These are phyloP conservation scores for Neonectria coccinea DNA, from an alignment of 2,329 filamentous ascomycete species.

Conservation along the genomic window DNA sequence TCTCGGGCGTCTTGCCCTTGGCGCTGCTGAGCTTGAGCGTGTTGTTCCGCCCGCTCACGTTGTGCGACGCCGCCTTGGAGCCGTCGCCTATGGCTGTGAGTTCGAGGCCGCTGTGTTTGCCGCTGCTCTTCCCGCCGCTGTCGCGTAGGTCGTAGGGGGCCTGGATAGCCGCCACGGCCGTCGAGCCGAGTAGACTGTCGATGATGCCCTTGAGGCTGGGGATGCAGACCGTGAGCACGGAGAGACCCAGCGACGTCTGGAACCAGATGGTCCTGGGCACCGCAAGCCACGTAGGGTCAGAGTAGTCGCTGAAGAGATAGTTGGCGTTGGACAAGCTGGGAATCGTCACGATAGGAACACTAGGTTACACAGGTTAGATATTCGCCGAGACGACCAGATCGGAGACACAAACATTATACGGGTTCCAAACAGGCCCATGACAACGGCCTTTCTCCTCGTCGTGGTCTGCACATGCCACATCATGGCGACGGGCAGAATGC, in stretches of 20 bases:
- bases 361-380: slow-evolving; percentile 2
- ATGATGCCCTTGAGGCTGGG: slow-evolving; percentile 42
- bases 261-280: slow-evolving; percentile 38
- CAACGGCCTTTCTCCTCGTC: slow-evolving; percentile 31
- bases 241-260: slow-evolving; percentile 36
- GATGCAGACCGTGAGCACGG: slow-evolving; percentile 41
- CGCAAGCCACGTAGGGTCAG: slow-evolving; percentile 33
- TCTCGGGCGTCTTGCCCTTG: slow-evolving; percentile 11
- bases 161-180: slow-evolving; percentile 35
- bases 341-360: slow-evolving; percentile 38
- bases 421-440: slow-evolving; percentile 37
- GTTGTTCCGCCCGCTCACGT: slow-evolving; percentile 11
- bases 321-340: slow-evolving; percentile 29
- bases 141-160: slow-evolving; percentile 38
- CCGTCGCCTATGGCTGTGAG: slow-evolving; percentile 28
- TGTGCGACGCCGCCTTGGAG: slow-evolving; percentile 24
- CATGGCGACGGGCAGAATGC: slow-evolving; percentile 37
- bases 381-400: no score
- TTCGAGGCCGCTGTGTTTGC: slow-evolving; percentile 34
- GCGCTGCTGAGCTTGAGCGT: slow-evolving; percentile 13
- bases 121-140: slow-evolving; percentile 34
- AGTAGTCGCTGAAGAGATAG: slow-evolving; percentile 31
- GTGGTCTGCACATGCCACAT: slow-evolving; percentile 44
- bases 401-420: slow-evolving; percentile 34
- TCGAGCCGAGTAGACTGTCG: slow-evolving; percentile 38